Evolutionary conservation across 106 monocot species (phyloP), one percentile per base, ranked within the genome.

Genomic region (Dendrobium huoshanense): DNA sequence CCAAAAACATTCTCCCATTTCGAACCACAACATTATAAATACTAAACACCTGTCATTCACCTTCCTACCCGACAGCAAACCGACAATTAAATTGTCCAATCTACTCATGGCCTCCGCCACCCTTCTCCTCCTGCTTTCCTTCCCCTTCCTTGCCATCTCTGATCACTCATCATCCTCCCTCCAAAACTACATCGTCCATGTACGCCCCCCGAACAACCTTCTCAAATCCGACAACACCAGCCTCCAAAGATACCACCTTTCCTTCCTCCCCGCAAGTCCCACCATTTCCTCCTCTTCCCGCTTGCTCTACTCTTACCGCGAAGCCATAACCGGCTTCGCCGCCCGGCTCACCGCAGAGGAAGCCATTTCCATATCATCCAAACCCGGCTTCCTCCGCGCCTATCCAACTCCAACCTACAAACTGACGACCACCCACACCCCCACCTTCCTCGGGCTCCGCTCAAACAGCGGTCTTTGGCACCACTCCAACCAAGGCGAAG

Each of bases 401-500:
- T 6, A 76, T 9, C 79, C 44, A 0, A 51, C 79, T 0, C 31
- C 18, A 7, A 22, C 4, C 61, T 15, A 54, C 25, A 17, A 19
- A 10, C 49, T 78, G 43, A 70, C 58, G 17, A 88, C 88, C 43
- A 88, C 88, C 43, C 64, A 82, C 73, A 80, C 81, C 40, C 81
- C 81, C 2, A 18, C 58, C 4, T 81, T 81, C 22, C 15, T 81
- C 11, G 61, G 41, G 0, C 41, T 81, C 42, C 41, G 16, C n/a
- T 37, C 33, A 9, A 37, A 70, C 33, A 37, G 37, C 33, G 70
- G 33, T 37, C 27, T 56, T 3, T 83, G 83, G 83, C 72, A 55
- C 15, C 4, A 16, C 3, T 41, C 78, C 9, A 79, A 73, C 55
- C 20, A 18, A 7, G 61, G 61, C 20, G 61, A 61, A 61, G 88